These are phyloP conservation scores for Phytophthora boehmeriae DNA, from an alignment of 352 stramenopile genomes.

Conservation along the genomic window DNA sequence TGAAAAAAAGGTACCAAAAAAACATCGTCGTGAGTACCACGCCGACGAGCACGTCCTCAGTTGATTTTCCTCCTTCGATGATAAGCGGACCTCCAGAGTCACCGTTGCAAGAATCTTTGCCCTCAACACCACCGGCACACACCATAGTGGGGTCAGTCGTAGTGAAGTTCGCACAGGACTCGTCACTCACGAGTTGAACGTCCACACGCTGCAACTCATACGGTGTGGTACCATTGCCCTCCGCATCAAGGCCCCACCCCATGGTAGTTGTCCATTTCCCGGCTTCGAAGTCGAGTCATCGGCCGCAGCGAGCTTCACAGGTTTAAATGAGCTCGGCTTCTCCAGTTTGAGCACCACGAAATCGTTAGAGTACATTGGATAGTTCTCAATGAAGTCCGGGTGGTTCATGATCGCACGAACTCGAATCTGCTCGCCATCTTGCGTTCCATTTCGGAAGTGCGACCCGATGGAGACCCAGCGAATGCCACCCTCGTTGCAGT, in stretches of 20 bases:
- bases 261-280: conserved; percentile 26
- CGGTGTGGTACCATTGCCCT: conserved; percentile 11
- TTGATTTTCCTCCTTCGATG: too few species aligned
- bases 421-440: conserved; percentile 35
- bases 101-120: neutral
- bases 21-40: too few species aligned
- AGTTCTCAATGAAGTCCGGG: conserved; percentile 41
- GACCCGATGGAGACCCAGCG: conserved; percentile 37
- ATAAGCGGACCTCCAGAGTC: neutral
- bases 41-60: too few species aligned
- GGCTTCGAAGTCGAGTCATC: conserved; percentile 12
- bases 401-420: conserved; percentile 34
- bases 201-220: conserved; percentile 17
- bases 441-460: conserved; percentile 30
- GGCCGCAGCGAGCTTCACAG: conserved; percentile 28
- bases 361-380: conserved; percentile 35
- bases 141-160: neutral
- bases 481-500: conserved; percentile 13
- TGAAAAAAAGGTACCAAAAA: too few species aligned
- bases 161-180: conserved; percentile 3
- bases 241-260: conserved; percentile 27
- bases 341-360: conserved; percentile 41
- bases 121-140: neutral
- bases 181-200: conserved; percentile 18
- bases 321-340: conserved; percentile 23